Evolutionary conservation across 208 protist species (phyloP), one percentile per base, ranked within the genome.

Genomic region (Crithidia bombi): DNA sequence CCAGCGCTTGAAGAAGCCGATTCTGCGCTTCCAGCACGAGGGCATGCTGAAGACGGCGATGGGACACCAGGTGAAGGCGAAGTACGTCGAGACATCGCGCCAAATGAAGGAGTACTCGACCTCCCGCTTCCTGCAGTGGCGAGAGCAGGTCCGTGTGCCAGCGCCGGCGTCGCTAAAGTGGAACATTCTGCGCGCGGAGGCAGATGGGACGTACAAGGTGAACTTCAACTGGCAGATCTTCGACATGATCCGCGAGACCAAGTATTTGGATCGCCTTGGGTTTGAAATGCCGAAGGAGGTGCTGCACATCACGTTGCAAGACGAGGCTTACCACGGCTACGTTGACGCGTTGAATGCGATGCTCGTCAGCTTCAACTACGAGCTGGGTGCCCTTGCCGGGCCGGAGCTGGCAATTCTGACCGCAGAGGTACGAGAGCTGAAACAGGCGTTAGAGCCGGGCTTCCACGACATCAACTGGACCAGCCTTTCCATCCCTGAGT

Each of bases 401-500:
- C 85, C 93, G 14, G 97, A 99, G 81, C 78, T 85, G n/a, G 81
- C 92, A 33, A 97, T 99, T 52, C 80, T 99, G 28, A 69, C 70
- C 2, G 82, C 83, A 41, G 89, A 98, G 52, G 90, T 99, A 32
- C 75, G 67, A 1, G 86, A 98, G 69, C 83, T 99, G 49, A 95
- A 95, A 72, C 58, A 71, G 49, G 81, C 92, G 15, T 75, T 99
- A 12, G 80, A 96, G 63, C 96, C 97, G n/a, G 98, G 98, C 28
- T 90, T 98, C 65, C 73, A 82, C 36, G 90, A 98, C 69, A 94
- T 99, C 66, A 99, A 99, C 90, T 99, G 98, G 98, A 99, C 98
- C 36, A 99, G 97, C 51, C 89, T 99, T 10, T 98, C 97, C 61
- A 98, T 99, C 62, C 81, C 89, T 15, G 97, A 99, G 69, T 99